Evolutionary conservation across 2,329 filamentous ascomycete genomes (phyloP), one percentile per base, ranked within the genome.

Genomic region (Orbilia ellipsospora): DNA sequence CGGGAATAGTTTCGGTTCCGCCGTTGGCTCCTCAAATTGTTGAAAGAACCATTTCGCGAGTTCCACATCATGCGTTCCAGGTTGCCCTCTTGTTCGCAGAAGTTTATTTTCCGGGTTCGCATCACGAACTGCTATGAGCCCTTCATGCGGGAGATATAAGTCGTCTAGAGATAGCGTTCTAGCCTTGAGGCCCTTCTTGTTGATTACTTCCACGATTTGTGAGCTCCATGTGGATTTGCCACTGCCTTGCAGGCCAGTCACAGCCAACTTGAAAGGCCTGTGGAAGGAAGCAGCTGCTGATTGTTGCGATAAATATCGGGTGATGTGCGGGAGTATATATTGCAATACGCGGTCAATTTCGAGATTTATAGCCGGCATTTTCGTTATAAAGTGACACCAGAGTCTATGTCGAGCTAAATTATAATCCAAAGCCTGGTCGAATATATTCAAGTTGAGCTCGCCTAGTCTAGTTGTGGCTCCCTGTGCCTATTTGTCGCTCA

Each of bases 171-270:
- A 94, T 82, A 92, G 87, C 63, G 93, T 90, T 57, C 92, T 85
- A 1, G 90, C 90, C 70, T 86, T 84, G 23, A 92, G 85, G 18
- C 86, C 86, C 80, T 84, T 82, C 55, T 84, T 83, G 40, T 87
- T 85, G 44, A 94, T 87, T 13, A 87, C 88, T 18, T 85, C 81
- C 78, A 88, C 86, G 51, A 96, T 87, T 3, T 87, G 85, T 44
- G 86, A 86, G 44, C 94, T 93, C 80, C 97, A 87, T 12, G 94
- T 96, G 2, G 94, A 96, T 84, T 98, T 97, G 78, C 94, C 94
- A 44, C 92, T 90, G 75, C 94, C 94, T 83, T 97, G 94, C 28
- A 97, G 89, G 75, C 94, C 94, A 80, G 96, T 96, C 80, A 98
- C 87, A 55, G 93, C 94, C 77, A 97, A 86, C 81, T 97, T 88